Evolutionary conservation across 352 stramenopile species (phyloP).

Genomic region (Phytophthora hibernalis): DNA sequence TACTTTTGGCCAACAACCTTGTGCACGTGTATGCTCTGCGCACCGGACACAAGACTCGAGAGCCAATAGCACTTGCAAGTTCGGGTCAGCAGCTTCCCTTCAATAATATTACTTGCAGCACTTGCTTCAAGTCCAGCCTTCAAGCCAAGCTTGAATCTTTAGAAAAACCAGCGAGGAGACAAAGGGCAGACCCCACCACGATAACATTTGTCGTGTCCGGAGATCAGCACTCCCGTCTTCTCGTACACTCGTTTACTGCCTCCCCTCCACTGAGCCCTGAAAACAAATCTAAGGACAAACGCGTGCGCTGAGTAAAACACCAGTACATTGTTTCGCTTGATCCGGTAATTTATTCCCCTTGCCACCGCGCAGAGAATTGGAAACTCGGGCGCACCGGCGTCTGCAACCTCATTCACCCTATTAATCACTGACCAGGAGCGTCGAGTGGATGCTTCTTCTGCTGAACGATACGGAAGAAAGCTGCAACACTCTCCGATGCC

Average conservation of each 20-base stretch:
- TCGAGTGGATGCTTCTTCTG: constrained; percentile 72
- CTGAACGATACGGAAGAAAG: constrained; percentile 81
- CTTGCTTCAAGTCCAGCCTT: not conserved
- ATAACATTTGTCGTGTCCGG: constrained; percentile 38
- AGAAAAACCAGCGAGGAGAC: constrained; percentile 3
- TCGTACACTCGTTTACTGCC: constrained; percentile 34
- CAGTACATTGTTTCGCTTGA: constrained; percentile 10
- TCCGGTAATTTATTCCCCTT: constrained; percentile 1
- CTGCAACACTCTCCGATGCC: constrained; percentile 74
- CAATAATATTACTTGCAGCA: constrained; percentile 31
- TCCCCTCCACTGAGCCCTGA: constrained; percentile 5
- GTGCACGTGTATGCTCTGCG: constrained; percentile 37
- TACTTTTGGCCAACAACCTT: constrained; percentile 44
- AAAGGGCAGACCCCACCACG: not conserved
- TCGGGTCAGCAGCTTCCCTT: constrained; percentile 31
- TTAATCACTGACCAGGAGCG: constrained; percentile 26
- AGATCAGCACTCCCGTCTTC: constrained; percentile 30
- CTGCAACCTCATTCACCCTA: constrained; percentile 2
- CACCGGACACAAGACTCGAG: constrained; percentile 33
- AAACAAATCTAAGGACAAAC: constrained; percentile 19
- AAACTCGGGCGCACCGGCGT: constrained; percentile 4
- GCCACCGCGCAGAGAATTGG: not conserved
- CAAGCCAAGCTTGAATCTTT: constrained; percentile 2
- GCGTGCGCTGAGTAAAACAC: constrained; percentile 13
- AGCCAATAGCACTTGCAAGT: constrained; percentile 26